phyloP scores from a whole-genome alignment of 2,329 filamentous ascomycete species.

The Fusarium setosum region DNA sequence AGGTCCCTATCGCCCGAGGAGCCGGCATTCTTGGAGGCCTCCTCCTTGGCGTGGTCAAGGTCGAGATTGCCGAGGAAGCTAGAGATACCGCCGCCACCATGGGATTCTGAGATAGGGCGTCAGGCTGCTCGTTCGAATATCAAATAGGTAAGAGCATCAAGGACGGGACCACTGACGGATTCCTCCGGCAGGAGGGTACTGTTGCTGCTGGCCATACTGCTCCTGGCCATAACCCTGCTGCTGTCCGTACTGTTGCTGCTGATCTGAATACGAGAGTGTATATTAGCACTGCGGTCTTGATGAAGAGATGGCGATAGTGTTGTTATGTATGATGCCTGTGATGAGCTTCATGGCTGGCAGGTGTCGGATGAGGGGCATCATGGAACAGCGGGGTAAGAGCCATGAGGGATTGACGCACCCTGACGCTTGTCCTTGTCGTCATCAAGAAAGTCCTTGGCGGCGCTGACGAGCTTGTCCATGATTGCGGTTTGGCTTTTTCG shows the following conservation, averaged over 20 bases:
- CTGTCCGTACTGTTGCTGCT: slow-evolving; percentile 16
- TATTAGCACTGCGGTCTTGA: slow-evolving; percentile 8
- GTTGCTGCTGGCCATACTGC: slow-evolving; percentile 28
- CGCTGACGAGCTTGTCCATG: slow-evolving; percentile 54
- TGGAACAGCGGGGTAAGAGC: slow-evolving; percentile 36
- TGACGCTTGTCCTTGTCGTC: slow-evolving; percentile 44
- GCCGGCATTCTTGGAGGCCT: slow-evolving; percentile 60
- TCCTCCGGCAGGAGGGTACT: slow-evolving; percentile 36
- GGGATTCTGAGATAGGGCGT: slow-evolving; percentile 42
- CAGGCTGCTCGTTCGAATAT: neutral
- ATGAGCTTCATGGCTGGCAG: neutral
- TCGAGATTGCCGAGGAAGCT: slow-evolving; percentile 60
- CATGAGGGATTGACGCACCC: slow-evolving; percentile 25
- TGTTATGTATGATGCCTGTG: neutral
- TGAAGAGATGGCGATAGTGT: neutral
- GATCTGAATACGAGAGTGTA: slow-evolving; percentile 2
- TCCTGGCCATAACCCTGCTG: slow-evolving; percentile 22
- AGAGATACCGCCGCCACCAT: slow-evolving; percentile 49
- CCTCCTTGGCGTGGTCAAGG: slow-evolving; percentile 58
- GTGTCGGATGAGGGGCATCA: slow-evolving; percentile 24
- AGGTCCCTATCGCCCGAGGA: slow-evolving; percentile 59
- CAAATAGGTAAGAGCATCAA: too few relatives aligned
- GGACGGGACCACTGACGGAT: slow-evolving; percentile 42
- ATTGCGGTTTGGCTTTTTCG: slow-evolving; percentile 10
- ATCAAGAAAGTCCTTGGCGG: slow-evolving; percentile 52